Evolutionary conservation across 2,329 filamentous ascomycete species (phyloP).

Genomic region (Cladorrhinum sp.): DNA sequence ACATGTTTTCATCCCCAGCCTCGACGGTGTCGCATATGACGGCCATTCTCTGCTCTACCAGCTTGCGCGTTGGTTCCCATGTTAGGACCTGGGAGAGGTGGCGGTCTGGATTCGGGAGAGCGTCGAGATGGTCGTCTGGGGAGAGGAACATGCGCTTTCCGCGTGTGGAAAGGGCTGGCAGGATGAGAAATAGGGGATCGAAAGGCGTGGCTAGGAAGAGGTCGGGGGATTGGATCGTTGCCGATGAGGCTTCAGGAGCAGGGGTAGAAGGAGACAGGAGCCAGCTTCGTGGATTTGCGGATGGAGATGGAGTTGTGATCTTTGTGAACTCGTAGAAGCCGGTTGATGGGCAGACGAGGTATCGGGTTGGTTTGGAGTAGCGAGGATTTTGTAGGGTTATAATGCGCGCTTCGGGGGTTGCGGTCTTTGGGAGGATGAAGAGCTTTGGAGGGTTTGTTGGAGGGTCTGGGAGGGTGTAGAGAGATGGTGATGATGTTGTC

Average conservation of each 20-base stretch:
- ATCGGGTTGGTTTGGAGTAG: constrained; percentile 53
- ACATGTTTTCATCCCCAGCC: constrained; percentile 81
- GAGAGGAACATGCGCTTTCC: constrained; percentile 60
- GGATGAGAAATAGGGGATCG: constrained; percentile 78
- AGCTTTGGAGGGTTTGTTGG: constrained; percentile 48
- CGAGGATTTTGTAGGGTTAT: constrained; percentile 60
- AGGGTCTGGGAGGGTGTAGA: constrained; percentile 41
- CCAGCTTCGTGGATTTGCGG: constrained; percentile 57
- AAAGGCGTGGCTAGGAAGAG: constrained; percentile 81
- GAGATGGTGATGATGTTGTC: constrained; percentile 27
- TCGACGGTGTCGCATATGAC: constrained; percentile 78
- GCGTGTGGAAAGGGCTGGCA: constrained; percentile 62
- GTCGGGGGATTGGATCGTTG: constrained; percentile 59
- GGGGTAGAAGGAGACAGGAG: constrained; percentile 33
- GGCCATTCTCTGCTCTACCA: constrained; percentile 64
- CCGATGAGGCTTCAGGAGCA: constrained; percentile 17
- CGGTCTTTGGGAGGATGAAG: constrained; percentile 59
- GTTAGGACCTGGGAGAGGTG: constrained; percentile 59
- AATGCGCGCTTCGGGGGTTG: constrained; percentile 53
- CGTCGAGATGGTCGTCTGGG: constrained; percentile 69
- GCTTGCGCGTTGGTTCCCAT: constrained; percentile 43
- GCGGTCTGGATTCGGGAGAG: constrained; percentile 50
- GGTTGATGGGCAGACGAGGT: constrained; percentile 58
- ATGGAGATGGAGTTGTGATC: constrained; percentile 48
- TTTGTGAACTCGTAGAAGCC: constrained; percentile 65